Base-by-base conservation (phyloP, 1,139 yeast genomes). In the Suhomyces kunorum region DNA sequence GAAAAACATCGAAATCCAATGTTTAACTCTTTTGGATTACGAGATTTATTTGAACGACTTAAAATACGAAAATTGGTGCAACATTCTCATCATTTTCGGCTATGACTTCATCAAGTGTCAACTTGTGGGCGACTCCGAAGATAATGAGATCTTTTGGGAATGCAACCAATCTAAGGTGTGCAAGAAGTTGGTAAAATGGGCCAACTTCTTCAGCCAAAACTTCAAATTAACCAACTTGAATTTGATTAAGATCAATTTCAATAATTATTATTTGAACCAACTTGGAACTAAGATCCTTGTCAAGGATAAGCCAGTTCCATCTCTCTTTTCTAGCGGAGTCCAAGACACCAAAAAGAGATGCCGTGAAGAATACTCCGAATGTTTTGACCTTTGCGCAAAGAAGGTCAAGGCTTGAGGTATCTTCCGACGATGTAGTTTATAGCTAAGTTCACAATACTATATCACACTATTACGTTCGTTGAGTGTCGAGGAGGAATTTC, bases 21-120 rank as follows among this genome's bases (percentile, higher is more conserved):
- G 84, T 28, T 69, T 87, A 43, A 53, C 61, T 26, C 62, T 74
- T 9, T 67, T 86, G 42, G 71, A 80, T 49, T 84, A 82, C 67
- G 68, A 76, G 33, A 59, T 81, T 32, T 77, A 73, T 56, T 67
- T 83, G 35, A 75, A 75, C 36, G 68, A 68, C 31, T 58, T 60
- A 24, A 66, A 71, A 34, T 81, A 79, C 50, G 78, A 73, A 44
- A 74, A 77, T 45, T 80, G 83, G 84, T 71, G 77, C 52, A 71
- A 73, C 50, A 58, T 70, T 33, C 56, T 72, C 38, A 55, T 66
- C 38, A 68, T 72, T 27, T 70, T 72, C 49, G 76, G 74, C 15
- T 72, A 71, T 45, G 77, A 72, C 49, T 70, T 71, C 40, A 68
- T 71, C 31, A 50, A 49, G 38, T 50, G 46, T 25, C 54, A 50